Conservation (phyloP, 1,139 yeast genomes). For the Lodderomyces pseudojiufengensis region DNA sequence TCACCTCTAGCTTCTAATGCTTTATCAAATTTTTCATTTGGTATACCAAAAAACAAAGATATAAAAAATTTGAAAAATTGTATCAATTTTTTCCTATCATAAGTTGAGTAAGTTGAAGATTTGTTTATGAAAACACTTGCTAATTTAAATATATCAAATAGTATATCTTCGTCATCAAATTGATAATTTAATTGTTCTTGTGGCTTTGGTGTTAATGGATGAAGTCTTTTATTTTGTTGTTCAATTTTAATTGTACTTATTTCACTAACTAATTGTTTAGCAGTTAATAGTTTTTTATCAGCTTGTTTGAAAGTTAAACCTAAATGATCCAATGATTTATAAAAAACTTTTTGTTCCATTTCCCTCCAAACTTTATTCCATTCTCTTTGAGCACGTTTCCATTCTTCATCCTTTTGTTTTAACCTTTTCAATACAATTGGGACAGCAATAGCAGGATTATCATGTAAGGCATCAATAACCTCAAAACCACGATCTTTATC, state of each 20-base stretch:
- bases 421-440: slow-evolving; percentile 88
- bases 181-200: slow-evolving; percentile 73
- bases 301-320: slow-evolving; percentile 96
- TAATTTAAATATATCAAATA: slow-evolving; percentile 70
- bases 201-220: slow-evolving; percentile 83
- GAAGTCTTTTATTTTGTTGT: slow-evolving; percentile 70
- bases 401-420: slow-evolving; percentile 97
- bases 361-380: slow-evolving; percentile 99
- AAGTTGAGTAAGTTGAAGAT: slow-evolving; percentile 70
- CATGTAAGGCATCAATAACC: slow-evolving; percentile 93
- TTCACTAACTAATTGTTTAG: slow-evolving; percentile 86
- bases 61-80: slow-evolving; percentile 71
- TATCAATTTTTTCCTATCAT: slow-evolving; percentile 76
- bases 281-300: slow-evolving; percentile 86
- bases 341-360: slow-evolving; percentile 91
- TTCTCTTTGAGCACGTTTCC: slow-evolving; percentile 97
- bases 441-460: slow-evolving; percentile 90
- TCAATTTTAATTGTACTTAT: slow-evolving; percentile 90
- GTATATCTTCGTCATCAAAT: slow-evolving; percentile 63
- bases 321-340: slow-evolving; percentile 88
- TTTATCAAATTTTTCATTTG: slow-evolving; percentile 28
- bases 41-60: slow-evolving; percentile 62
- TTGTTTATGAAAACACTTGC: slow-evolving; percentile 67
- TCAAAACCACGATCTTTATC: slow-evolving; percentile 95
- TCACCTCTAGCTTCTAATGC: slow-evolving; percentile 23